Percentiles rank a stretch among this genome's conserved stretches.
Evolutionary conservation across 2,329 filamentous ascomycete species (phyloP).

Genomic region (Hypoxylon sp.): DNA sequence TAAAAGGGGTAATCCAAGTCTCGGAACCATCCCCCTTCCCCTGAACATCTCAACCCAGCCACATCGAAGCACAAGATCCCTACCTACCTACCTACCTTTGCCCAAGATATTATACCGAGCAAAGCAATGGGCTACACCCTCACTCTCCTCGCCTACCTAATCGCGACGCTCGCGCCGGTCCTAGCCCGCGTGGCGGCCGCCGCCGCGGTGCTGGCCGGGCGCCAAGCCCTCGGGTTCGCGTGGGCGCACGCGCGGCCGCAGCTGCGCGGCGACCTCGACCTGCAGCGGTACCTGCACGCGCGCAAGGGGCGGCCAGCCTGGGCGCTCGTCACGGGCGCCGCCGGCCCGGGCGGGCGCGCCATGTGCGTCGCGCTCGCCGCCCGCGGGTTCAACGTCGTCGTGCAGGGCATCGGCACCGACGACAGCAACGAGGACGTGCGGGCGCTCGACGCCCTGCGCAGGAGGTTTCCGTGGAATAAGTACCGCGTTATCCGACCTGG

Average conservation of each 20-base stretch:
- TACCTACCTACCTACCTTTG: too few species aligned
- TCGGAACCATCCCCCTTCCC: too few species aligned
- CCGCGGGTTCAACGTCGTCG: constrained; percentile 62
- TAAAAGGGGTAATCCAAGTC: too few species aligned
- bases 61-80: too few species aligned
- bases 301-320: constrained; percentile 43
- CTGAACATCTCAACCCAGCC: too few species aligned
- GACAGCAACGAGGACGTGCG: constrained; percentile 65
- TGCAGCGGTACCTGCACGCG: constrained; percentile 36
- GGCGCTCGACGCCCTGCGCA: constrained; percentile 53
- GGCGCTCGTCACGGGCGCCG: constrained; percentile 59
- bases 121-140: too few species aligned
- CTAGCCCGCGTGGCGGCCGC: too few species aligned
- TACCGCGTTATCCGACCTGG: constrained; percentile 49
- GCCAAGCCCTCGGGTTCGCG: constrained; percentile 18
- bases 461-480: constrained; percentile 47
- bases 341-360: constrained; percentile 59
- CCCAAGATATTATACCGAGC: too few species aligned
- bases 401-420: constrained; percentile 59
- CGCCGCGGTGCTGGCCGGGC: constrained; percentile 29
- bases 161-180: constrained; percentile 15
- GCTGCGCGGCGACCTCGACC: not conserved
- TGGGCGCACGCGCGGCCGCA: constrained; percentile 33
- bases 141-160: constrained; percentile 10
- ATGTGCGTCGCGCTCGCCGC: constrained; percentile 57